Evolutionary conservation across 257 asterid genomes (phyloP).

Genomic region (Plantago major): DNA sequence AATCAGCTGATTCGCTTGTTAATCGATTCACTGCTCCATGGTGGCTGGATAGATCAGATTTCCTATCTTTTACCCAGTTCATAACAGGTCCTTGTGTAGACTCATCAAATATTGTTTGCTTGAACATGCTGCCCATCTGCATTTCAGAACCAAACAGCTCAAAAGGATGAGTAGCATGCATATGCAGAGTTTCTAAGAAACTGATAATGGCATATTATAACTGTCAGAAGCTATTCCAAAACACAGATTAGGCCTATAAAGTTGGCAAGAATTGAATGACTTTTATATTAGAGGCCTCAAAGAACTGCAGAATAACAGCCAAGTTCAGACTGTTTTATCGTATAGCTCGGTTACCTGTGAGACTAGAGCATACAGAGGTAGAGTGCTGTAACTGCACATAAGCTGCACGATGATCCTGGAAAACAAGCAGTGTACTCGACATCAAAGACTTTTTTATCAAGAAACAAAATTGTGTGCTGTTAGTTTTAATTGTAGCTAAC

Average conservation of each 20-base stretch:
- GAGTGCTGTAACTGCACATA: conserved; percentile 57
- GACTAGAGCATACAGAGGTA: conserved; percentile 54
- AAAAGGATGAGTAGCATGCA: not conserved
- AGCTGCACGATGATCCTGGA: conserved; percentile 49
- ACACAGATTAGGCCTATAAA: too few relatives aligned
- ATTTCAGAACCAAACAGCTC: conserved; percentile 6
- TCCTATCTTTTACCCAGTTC: conserved; percentile 30
- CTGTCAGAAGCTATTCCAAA: too few relatives aligned
- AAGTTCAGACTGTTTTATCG: not conserved
- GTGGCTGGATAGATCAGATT: not conserved
- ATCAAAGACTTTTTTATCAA: not conserved
- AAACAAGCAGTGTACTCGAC: not conserved
- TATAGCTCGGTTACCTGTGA: conserved; percentile 40
- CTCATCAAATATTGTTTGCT: conserved; percentile 46
- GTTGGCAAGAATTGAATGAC: too few relatives aligned
- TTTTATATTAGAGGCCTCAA: not conserved
- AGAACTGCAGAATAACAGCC: not conserved
- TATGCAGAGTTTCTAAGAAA: not conserved
- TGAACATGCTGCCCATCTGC: conserved; percentile 82
- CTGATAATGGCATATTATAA: too few relatives aligned
- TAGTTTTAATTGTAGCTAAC: not conserved
- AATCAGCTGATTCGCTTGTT: conserved; percentile 25
- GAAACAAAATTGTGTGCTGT: not conserved
- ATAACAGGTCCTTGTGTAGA: conserved; percentile 15
- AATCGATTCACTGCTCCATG: conserved; percentile 12